Conservation (phyloP, 2,329 filamentous ascomycete species). For the Sclerotinia spermophila region DNA sequence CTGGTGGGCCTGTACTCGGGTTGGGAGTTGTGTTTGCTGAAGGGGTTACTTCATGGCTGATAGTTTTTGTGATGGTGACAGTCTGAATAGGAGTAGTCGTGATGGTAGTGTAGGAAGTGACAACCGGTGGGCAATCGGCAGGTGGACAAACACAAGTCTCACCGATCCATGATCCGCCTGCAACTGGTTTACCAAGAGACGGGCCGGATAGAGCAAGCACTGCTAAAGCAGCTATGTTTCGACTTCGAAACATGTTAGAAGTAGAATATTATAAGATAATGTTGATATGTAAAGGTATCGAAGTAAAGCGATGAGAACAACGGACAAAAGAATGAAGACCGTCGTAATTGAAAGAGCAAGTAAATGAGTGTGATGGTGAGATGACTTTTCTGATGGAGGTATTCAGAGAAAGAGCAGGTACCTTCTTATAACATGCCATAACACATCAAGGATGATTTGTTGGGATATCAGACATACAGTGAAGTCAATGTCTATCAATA, state of each 20-base stretch:
- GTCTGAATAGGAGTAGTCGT: conserved; percentile 6
- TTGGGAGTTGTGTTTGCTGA: neutral
- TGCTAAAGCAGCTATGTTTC: conserved; percentile 1
- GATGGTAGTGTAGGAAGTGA: conserved; percentile 16
- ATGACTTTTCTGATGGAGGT: neutral
- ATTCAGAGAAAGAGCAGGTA: neutral
- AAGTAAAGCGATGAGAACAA: neutral
- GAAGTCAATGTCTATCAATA: conserved; percentile 1
- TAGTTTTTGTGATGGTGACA: conserved; percentile 10
- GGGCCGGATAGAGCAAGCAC: conserved; percentile 17
- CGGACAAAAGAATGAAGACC: conserved; percentile 18
- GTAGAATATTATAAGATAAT: neutral
- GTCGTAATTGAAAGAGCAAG: neutral
- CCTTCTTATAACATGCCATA: neutral
- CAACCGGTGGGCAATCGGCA: neutral
- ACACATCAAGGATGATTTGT: neutral
- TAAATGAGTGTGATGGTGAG: conserved; percentile 7
- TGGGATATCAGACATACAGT: no score
- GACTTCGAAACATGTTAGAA: conserved; percentile 15
- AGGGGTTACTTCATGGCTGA: neutral
- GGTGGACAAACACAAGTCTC: conserved; percentile 9
- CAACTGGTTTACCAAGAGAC: conserved; percentile 18
- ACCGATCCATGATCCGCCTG: conserved; percentile 8
- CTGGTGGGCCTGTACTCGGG: neutral
- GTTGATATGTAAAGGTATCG: neutral